Percentiles rank a stretch among this genome's conserved stretches.
Evolutionary conservation across 2,329 filamentous ascomycete species (phyloP).

Genomic region (Colletotrichum sp.): DNA sequence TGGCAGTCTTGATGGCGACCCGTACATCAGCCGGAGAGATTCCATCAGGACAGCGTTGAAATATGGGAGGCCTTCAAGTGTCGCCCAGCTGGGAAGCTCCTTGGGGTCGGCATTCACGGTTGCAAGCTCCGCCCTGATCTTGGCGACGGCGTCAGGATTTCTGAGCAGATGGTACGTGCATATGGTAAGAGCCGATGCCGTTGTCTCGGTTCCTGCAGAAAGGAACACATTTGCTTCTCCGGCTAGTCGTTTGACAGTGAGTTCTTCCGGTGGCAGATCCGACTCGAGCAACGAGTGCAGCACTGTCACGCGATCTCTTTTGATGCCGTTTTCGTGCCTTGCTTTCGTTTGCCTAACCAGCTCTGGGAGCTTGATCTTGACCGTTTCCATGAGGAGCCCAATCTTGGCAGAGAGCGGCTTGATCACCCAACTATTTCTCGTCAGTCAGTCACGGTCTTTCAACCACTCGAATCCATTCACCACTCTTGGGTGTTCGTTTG

Average conservation of each 20-base stretch:
- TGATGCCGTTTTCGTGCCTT: background rate
- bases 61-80: conserved; percentile 38
- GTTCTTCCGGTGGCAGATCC: conserved; percentile 38
- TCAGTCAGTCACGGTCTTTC: background rate
- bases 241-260: conserved; percentile 33
- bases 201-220: conserved; percentile 41
- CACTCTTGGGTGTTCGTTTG: background rate
- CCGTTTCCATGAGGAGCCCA: background rate
- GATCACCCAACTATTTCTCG: background rate
- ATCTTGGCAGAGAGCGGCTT: background rate
- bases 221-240: conserved; percentile 43
- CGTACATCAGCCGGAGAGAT: conserved; percentile 44
- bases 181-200: background rate
- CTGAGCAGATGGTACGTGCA: background rate
- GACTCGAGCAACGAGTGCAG: conserved; percentile 33
- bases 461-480: background rate
- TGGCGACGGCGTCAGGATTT: background rate
- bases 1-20: conserved; percentile 32
- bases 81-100: conserved; percentile 11
- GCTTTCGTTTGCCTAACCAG: background rate
- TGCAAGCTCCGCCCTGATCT: background rate
- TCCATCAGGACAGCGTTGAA: conserved; percentile 43
- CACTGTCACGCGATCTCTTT: conserved; percentile 21
- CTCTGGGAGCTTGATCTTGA: background rate
- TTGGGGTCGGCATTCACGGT: background rate